Evolutionary conservation across 2,329 filamentous ascomycete species (phyloP).

Genomic region (Cordyceps militaris): DNA sequence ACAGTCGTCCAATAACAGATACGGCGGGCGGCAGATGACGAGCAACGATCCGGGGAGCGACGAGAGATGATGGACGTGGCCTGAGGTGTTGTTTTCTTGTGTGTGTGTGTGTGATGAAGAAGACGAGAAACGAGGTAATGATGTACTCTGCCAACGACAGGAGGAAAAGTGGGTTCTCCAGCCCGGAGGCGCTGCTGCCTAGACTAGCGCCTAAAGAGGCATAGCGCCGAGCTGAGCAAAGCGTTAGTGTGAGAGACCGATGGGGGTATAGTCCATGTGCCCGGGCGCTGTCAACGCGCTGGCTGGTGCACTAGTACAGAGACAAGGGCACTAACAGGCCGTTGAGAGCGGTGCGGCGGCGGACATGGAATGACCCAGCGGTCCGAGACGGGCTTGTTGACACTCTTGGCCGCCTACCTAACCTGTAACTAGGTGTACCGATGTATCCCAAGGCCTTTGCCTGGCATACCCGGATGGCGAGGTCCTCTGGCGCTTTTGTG

Average conservation of each 20-base stretch:
- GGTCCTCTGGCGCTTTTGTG: not conserved
- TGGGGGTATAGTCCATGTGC: not conserved
- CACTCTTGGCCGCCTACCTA: not conserved
- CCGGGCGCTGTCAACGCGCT: not conserved
- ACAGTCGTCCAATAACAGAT: not conserved
- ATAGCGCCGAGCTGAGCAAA: slow-evolving; percentile 13
- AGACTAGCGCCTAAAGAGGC: slow-evolving; percentile 18
- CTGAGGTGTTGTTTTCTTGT: slow-evolving; percentile 16
- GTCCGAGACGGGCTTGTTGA: slow-evolving; percentile 5
- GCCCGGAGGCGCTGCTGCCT: slow-evolving; percentile 29
- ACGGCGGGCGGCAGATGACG: slow-evolving; percentile 6
- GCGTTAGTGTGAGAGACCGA: slow-evolving; percentile 21
- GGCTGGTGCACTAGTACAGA: not conserved
- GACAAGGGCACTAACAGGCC: slow-evolving; percentile 17
- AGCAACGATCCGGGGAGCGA: slow-evolving; percentile 5
- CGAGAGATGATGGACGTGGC: slow-evolving; percentile 6
- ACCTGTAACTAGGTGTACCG: not conserved
- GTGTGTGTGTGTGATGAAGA: slow-evolving; percentile 6
- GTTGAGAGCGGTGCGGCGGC: not conserved
- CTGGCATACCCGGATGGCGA: not conserved
- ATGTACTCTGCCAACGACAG: slow-evolving; percentile 8
- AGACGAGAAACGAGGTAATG: slow-evolving; percentile 14
- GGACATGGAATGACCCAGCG: slow-evolving; percentile 7
- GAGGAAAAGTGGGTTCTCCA: slow-evolving; percentile 20
- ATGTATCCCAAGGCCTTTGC: too few species aligned